phyloP scores from a whole-genome alignment of 257 asterid species.

The Solanum raphanifolium region DNA sequence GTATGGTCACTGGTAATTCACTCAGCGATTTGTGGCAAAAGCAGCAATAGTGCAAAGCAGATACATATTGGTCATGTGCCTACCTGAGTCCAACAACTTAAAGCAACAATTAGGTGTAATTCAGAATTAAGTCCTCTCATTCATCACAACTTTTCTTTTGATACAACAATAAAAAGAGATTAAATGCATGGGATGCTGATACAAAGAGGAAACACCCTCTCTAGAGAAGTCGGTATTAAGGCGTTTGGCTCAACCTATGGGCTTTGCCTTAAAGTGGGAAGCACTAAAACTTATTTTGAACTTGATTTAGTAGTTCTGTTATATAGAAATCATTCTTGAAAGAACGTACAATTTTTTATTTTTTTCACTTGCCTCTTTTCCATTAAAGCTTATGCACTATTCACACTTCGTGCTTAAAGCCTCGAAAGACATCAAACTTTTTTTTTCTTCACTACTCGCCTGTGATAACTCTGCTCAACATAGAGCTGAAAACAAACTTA shows the following conservation, averaged over 20 bases:
- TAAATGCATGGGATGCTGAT: neutral
- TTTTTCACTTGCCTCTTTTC: neutral
- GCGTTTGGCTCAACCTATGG: neutral
- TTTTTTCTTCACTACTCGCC: neutral
- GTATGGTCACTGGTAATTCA: neutral
- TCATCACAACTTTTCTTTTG: neutral
- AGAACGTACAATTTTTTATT: neutral
- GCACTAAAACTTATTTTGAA: neutral
- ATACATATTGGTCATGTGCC: neutral
- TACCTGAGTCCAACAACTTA: neutral
- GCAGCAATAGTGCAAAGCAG: neutral
- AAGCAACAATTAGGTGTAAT: neutral
- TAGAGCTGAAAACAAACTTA: neutral
- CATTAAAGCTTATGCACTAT: neutral
- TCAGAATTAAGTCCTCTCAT: neutral
- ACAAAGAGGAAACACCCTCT: too few species aligned
- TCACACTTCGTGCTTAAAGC: neutral
- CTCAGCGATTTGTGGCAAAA: neutral
- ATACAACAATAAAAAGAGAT: neutral
- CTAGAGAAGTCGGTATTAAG: neutral
- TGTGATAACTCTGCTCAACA: neutral
- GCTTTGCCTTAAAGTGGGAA: neutral
- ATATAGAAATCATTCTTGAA: neutral
- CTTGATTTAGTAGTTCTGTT: neutral
- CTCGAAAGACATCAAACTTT: neutral